Evolutionary conservation across 345 rosid species (phyloP), one percentile per base, ranked within the genome.

Genomic region (Combretum micranthum): DNA sequence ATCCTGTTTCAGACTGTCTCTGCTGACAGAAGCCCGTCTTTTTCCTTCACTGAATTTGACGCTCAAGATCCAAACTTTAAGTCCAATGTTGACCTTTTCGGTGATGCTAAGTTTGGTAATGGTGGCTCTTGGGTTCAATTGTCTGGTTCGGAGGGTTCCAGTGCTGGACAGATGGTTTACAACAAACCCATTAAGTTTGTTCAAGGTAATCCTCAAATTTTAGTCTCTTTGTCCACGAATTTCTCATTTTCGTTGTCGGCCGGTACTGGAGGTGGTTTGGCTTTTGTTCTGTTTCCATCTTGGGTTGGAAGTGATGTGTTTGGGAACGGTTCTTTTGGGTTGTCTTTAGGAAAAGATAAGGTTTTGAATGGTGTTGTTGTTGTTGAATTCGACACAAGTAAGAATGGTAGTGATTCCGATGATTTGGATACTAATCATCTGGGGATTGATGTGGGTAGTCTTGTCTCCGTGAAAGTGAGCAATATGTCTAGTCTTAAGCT

Each of bases 161-260:
- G 79, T 20, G 75, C 72, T 50, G 97, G 97, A 42, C 68, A 68
- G 72, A 82, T 75, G 45, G 56, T 77, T 74, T 83, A 74, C 54
- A 82, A 78, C 85, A 79, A 79, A 56, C 86, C 98, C 72, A 72
- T 92, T 68, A 77, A 75, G 76, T 69, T 64, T 18, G 68, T 71
- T 20, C 71, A 74, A 64, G 85, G 88, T 70, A 69, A 69, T 50
- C 66, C 75, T n/a, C 72, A 39, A 48, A 78, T 52, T 20, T 62
- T 63, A 60, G 59, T 71, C 6, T 88, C 90, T 20, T 88, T 88
- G 56, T 77, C 93, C 13, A 83, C 84, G 44, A 46, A 69, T 44
- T 75, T 92, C 68, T 68, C 96, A 16, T 86, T 92, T 66, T 80
- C 83, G 0, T 60, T 91, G 44, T 63, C 87, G 21, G 64, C 53